Evolutionary conservation across 768 basidiomycete species (phyloP).

Genomic region (Leccinum pellstonianum): DNA sequence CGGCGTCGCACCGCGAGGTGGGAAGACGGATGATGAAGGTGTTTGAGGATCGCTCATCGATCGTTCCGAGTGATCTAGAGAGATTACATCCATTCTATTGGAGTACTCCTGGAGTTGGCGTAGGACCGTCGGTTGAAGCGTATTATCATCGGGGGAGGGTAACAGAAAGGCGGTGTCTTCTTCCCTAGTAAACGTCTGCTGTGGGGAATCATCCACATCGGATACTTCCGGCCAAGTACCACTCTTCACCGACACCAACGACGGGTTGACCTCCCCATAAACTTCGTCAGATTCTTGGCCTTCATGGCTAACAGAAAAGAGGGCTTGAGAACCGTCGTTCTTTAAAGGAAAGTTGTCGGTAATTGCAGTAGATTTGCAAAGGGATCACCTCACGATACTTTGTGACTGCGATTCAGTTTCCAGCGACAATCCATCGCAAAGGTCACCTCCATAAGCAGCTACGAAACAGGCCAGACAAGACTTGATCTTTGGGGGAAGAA

Average conservation of each 20-base stretch:
- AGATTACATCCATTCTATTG: slow-evolving; percentile 5
- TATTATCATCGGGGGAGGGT: slow-evolving; percentile 2
- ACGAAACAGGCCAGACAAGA: slow-evolving; percentile 45
- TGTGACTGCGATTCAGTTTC: slow-evolving; percentile 37
- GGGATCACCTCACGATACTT: slow-evolving; percentile 28
- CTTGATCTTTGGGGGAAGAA: slow-evolving; percentile 44
- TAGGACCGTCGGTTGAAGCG: slow-evolving; percentile 8
- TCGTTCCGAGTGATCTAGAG: not conserved
- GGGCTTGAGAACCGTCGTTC: slow-evolving; percentile 5
- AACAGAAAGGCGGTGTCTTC: slow-evolving; percentile 13
- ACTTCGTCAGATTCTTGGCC: slow-evolving; percentile 11
- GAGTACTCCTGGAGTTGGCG: slow-evolving; percentile 20
- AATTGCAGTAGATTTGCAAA: slow-evolving; percentile 8
- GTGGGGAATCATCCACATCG: not conserved
- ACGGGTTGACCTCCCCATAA: slow-evolving; percentile 25
- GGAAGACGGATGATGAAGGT: not conserved
- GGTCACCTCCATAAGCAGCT: slow-evolving; percentile 48
- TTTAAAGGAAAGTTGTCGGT: slow-evolving; percentile 20
- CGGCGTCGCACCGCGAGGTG: not conserved
- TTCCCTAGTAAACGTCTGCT: not conserved
- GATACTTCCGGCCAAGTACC: not conserved
- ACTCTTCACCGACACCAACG: not conserved
- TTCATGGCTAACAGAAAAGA: not conserved
- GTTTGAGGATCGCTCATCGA: slow-evolving; percentile 1
- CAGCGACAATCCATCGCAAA: slow-evolving; percentile 44